Evolutionary conservation across 108 stramenopile species (phyloP).

Genomic region (Nitzschia inconspicua): DNA sequence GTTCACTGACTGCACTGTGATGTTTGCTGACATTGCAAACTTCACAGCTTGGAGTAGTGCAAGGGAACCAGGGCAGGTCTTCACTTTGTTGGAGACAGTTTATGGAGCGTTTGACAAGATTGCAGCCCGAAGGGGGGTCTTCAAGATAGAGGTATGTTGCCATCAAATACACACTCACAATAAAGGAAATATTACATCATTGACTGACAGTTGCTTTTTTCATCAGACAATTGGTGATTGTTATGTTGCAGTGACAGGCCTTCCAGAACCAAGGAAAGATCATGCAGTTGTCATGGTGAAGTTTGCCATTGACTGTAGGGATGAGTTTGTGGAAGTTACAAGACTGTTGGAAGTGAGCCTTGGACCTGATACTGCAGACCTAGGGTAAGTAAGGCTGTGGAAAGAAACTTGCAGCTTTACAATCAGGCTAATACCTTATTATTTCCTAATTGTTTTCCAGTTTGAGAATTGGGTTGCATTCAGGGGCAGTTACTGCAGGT

Average conservation of each 20-base stretch:
- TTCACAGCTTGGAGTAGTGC: constrained; percentile 14
- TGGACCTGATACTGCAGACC: constrained; percentile 14
- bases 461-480: constrained; percentile 11
- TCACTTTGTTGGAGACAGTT: constrained; percentile 2
- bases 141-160: constrained; percentile 15
- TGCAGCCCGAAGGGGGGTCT: not conserved
- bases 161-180: no score
- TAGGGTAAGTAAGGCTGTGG: no score
- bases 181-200: no score
- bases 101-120: constrained; percentile 10
- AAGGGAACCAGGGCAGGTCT: constrained; percentile 5
- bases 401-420: constrained; percentile 21
- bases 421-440: no score
- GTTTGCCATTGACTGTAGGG: constrained; percentile 27
- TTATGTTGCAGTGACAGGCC: constrained; percentile 5
- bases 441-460: no score
- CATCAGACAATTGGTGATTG: constrained; percentile 7
- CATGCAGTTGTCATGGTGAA: constrained; percentile 19
- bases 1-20: not conserved
- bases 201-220: no score
- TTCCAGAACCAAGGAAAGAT: constrained; percentile 17
- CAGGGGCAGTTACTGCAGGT: constrained; percentile 22
- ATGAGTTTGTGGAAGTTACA: constrained; percentile 11
- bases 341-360: constrained; percentile 5
- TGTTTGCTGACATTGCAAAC: constrained; percentile 10